Base-by-base conservation (phyloP, 2,329 filamentous ascomycete genomes). In the Pseudopithomyces chartarum region DNA sequence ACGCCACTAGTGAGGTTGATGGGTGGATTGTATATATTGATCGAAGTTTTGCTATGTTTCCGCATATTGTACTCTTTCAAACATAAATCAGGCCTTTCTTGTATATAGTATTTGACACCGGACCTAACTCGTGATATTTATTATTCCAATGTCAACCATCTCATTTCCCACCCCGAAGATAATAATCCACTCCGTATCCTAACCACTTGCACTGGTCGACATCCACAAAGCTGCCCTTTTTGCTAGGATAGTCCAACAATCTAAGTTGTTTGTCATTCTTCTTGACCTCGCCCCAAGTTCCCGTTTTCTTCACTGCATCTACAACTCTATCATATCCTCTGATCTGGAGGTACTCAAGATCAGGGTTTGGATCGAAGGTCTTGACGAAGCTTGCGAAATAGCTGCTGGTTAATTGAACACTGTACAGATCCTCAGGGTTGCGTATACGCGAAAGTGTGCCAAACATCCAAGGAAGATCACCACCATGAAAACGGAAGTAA, bases 401-500 rank as follows among this genome's bases (percentile, higher is more conserved):
- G 0, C 74, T 76, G 0, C 74, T 76, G 5, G 76, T 76, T 15
- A 84, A 63, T 59, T 84, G 81, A 11, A 75, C 71, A 0, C 75
- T 77, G 54, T 76, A 78, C 10, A 81, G 65, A 63, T 87, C 84
- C 20, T 82, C 66, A 0, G 72, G 76, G 55, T 87, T 83, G 8
- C 84, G 77, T 54, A 82, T 71, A 0, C 79, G 76, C 6, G 77
- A 64, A 26, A 84, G 55, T 55, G 81, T 85, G 2, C 83, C 83
- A 64, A 85, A 85, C 0, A 84, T 73, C 71, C 81, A 84, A 64
- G 68, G 65, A 57, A 69, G 61, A 38, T 87, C 85, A 0, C 83
- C 80, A 15, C 83, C 85, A 63, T 87, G 85, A 57, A 85, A 83
- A 26, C 81, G 80, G 67, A 85, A 82, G 68, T 87, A 85, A 47